Evolutionary conservation across 140 eudicot genomes (phyloP), one percentile per base, ranked within the genome.

Genomic region (Ambrosia hybrid): DNA sequence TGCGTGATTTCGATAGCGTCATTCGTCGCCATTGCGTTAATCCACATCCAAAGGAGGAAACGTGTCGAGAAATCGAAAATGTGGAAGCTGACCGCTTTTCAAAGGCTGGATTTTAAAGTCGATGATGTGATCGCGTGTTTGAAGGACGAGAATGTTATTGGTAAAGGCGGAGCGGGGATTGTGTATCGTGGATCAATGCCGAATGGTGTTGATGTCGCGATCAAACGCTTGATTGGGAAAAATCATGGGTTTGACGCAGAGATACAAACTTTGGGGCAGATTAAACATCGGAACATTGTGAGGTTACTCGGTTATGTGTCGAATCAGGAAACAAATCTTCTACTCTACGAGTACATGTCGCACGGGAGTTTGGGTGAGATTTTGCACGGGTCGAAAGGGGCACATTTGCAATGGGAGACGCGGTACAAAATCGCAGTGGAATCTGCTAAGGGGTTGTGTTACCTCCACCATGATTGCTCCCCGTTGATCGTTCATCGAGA

Each of bases 351-450:
- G 76, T 84, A 76, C 82, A 87, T 87, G 87, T 61, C 85, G 1
- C 84, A 87, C 6, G 89, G 92, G 55, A 87, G 92, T 82, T 71
- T 84, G 60, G 92, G 92, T 4, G 92, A 84, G 86, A 72, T 78
- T 41, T 71, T 86, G 49, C 87, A 84, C 43, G 89, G 89, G 5
- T 34, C 86, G 6, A 79, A 87, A 67, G 88, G 86, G 2, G 81
- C 73, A 0, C 76, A 76, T 66, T 73, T 81, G 76, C 79, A 76
- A 26, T 87, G 87, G 89, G 88, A 81, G 41, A 79, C 71, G 8
- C 62, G 89, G 38, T 79, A 73, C 34, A 81, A 53, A 53, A 84
- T 81, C 0, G 87, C 89, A 0, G 68, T 79, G 10, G 89, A 84
- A 58, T 80, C 87, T 2, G 89, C 92, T 0, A 76, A 81, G 71